phyloP scores from a whole-genome alignment of 2,329 filamentous ascomycete species.

The Colletotrichum navitas region DNA sequence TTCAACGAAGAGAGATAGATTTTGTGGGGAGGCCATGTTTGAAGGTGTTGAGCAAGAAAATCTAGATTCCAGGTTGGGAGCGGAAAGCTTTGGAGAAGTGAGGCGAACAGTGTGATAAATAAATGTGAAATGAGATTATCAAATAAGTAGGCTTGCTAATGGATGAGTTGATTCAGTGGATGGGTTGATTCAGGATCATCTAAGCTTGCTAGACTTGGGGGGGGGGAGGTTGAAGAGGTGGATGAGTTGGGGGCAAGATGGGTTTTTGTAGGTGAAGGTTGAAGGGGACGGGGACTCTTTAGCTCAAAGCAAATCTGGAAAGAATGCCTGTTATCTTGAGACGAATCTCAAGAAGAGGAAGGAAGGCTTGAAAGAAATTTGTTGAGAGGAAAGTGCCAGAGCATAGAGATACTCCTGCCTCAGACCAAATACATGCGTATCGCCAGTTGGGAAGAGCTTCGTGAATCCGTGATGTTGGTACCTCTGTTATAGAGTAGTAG shows the following conservation, averaged over 20 bases:
- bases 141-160: neutral
- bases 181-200: neutral
- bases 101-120: neutral
- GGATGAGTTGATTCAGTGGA: neutral
- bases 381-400: neutral
- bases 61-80: too few species aligned
- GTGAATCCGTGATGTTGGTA: too few species aligned
- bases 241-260: too few species aligned
- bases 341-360: neutral
- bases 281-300: neutral
- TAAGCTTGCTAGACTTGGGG: neutral
- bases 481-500: neutral
- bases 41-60: neutral
- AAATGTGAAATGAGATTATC: neutral
- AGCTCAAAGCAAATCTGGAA: neutral
- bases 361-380: accelerated
- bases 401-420: neutral
- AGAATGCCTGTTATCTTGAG: neutral
- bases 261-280: neutral
- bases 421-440: neutral
- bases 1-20: neutral
- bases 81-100: neutral
- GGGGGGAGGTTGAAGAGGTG: neutral
- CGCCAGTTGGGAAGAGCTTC: neutral
- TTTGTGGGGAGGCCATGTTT: accelerated